Evolutionary conservation across 2,329 filamentous ascomycete genomes (phyloP).

Genomic region (Cladorrhinum sp.): DNA sequence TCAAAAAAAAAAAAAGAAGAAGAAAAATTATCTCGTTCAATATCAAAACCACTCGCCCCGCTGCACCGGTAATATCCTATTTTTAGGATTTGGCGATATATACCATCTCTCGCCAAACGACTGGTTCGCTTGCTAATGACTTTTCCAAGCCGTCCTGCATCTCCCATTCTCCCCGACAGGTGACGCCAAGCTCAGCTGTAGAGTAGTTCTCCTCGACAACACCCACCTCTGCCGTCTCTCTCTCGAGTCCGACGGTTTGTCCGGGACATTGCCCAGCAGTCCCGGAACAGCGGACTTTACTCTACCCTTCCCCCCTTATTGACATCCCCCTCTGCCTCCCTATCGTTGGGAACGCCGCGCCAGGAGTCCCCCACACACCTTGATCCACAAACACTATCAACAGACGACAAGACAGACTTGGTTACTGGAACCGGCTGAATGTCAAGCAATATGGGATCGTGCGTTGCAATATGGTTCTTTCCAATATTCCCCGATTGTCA

Average conservation of each 20-base stretch:
- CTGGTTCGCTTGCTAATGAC: neutral
- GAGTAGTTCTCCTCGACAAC: neutral
- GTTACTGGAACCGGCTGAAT: slow-evolving; percentile 21
- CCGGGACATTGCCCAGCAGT: neutral
- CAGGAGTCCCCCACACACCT: neutral
- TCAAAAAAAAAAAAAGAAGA: neutral
- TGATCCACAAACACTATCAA: neutral
- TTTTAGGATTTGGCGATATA: neutral
- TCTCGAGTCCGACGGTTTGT: slow-evolving; percentile 1
- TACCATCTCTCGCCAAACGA: neutral
- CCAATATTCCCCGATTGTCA: slow-evolving; percentile 10
- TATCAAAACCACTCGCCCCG: neutral
- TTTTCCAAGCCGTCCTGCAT: neutral
- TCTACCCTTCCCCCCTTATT: too few relatives aligned
- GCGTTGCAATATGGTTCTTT: slow-evolving; percentile 19
- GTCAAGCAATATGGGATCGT: slow-evolving; percentile 16
- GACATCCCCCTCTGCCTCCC: too few relatives aligned
- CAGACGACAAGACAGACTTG: neutral
- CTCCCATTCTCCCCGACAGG: neutral
- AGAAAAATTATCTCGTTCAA: neutral
- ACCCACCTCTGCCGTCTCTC: neutral
- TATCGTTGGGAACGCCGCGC: too few relatives aligned
- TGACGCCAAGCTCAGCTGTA: too few relatives aligned
- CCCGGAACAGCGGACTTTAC: neutral
- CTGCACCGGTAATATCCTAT: neutral